Base-by-base conservation (phyloP, 2,329 filamentous ascomycete species). In the Fusarium irregulare region DNA sequence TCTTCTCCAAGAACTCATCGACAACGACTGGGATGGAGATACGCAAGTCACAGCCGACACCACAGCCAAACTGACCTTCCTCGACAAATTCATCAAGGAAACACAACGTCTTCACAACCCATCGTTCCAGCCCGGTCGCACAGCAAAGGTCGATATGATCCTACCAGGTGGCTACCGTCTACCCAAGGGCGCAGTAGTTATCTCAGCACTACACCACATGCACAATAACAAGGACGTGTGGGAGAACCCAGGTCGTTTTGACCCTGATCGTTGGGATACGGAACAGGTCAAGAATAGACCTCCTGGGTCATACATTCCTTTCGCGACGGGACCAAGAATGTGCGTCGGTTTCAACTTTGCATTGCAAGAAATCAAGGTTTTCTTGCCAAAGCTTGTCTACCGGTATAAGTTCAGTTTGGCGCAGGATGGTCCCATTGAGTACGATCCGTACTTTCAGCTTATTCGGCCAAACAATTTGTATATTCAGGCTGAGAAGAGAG, bases 301-400 rank as follows among this genome's bases (percentile, higher is more conserved):
- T 54, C 81, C 82, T 30, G 83, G 81, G 0, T 79, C 84, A 0
- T 91, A 90, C 65, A 79, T 86, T 5, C 89, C 89, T 0, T 91
- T 91, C 62, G 88, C 85, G 0, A 79, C 83, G 0, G 89, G 89
- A 0, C 84, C 81, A 0, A 80, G 89, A 4, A 84, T 84, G 78
- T 91, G 89, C 61, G 86, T 91, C 47, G 89, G 88, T 0, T 90
- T 89, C 81, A 90, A 89, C 75, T 89, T 90, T 73, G 88, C 88
- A 0, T 76, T 90, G 18, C 83, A 85, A 66, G 87, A 91, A 75
- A 81, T 89, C 60, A 89, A 89, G 79, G 81, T 89, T 4, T 84
- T 88, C 72, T 41, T 91, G 59, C 80, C 83, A 1, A 86, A 89
- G 78, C 77, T 91, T 44, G 76, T 90, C 1, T 89, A 84, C 61